Evolutionary conservation across 2,329 filamentous ascomycete species (phyloP).

Genomic region (Immersiporthe knoxdaviesiana): DNA sequence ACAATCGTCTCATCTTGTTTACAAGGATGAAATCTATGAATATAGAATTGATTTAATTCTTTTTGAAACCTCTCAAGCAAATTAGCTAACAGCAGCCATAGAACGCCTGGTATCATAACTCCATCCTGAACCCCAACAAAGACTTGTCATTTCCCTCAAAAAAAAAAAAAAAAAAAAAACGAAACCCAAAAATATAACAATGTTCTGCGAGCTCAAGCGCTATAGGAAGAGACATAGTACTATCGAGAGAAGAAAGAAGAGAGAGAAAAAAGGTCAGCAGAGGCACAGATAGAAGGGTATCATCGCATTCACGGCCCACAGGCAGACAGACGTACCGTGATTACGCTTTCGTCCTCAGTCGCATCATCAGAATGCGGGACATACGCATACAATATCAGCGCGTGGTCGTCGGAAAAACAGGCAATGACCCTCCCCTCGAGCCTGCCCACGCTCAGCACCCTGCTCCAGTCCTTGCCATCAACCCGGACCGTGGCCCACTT

Average conservation of each 20-base stretch:
- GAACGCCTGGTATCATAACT: constrained; percentile 20
- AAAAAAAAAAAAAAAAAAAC: too few species aligned
- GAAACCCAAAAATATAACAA: too few species aligned
- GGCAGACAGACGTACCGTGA: constrained; percentile 62
- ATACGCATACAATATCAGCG: constrained; percentile 82
- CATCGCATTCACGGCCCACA: not conserved
- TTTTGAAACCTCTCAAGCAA: not conserved
- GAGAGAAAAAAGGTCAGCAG: constrained; percentile 14
- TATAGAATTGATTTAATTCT: not conserved
- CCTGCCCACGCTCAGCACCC: constrained; percentile 88
- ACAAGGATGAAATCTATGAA: not conserved
- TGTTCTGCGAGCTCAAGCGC: constrained; percentile 32
- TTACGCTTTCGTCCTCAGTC: constrained; percentile 68
- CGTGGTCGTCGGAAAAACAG: constrained; percentile 81
- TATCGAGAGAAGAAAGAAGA: constrained; percentile 29
- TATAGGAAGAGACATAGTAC: constrained; percentile 47
- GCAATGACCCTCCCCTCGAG: constrained; percentile 91
- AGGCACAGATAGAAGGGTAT: constrained; percentile 3
- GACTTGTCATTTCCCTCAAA: too few species aligned
- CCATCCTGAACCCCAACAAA: constrained; percentile 7
- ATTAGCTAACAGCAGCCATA: constrained; percentile 11
- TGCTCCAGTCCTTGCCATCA: constrained; percentile 92
- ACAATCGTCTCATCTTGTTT: not conserved
- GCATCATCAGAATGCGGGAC: constrained; percentile 71
- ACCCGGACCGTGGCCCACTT: constrained; percentile 89